Evolutionary conservation across 371 early-diverging fungal genomes (phyloP), one percentile per base, ranked within the genome.

Genomic region (Blastocladiella emersonii): DNA sequence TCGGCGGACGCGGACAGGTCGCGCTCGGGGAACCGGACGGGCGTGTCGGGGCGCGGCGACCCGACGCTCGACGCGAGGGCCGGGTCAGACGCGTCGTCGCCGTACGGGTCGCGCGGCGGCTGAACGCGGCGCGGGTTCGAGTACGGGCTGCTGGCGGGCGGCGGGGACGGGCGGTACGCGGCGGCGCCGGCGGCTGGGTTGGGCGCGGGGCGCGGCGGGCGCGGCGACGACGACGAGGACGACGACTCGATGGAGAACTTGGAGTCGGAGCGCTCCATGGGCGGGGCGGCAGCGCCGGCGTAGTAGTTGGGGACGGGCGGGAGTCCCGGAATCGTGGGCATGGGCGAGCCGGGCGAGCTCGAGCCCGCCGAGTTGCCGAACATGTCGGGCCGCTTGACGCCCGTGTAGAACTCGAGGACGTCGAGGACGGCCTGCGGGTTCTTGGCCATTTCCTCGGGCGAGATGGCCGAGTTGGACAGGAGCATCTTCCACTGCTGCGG

Each of bases 401-500:
- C 93, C 23, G 95, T 91, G 74, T 95, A 97, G 72, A 95, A 97
- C 69, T 94, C 94, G 49, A 95, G 78, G 34, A 93, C 95, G 68
- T 95, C 95, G 48, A 95, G 73, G 55, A 97, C 96, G 30, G 95
- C 94, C 72, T 94, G 94, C 15, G 97, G 97, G 70, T 96, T 91
- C 75, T 89, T 91, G 56, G 88, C 85, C 64, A 92, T 92, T 72
- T 96, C 97, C 71, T 96, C 93, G 68, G 91, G 84, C 35, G 94
- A 91, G 67, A 96, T 93, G 64, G 87, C 89, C 30, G 93, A 92
- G 39, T 86, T 81, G 69, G 92, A 89, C 49, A 96, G 73, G 41
- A 96, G 78, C 69, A 82, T 80, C 53, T 87, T 87, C 97, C 95
- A 95, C 72, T 91, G 87, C 63, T 89, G 86, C 37, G 97, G 97